Evolutionary conservation across 1,284 basidiomycete genomes (phyloP).

Genomic region (Malassezia sp.): DNA sequence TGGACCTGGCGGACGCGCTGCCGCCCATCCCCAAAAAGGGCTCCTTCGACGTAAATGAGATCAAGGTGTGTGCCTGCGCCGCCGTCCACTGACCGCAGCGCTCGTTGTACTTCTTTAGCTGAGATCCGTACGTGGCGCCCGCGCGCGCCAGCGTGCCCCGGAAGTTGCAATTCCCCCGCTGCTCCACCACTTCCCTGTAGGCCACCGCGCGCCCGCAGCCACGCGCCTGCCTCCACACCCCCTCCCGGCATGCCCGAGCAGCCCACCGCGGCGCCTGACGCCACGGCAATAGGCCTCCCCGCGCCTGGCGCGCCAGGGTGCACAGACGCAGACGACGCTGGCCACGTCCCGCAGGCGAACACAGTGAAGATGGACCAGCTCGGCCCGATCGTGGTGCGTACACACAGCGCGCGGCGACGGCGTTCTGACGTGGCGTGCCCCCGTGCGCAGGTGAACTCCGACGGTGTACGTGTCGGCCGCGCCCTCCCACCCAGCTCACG

Average conservation of each 20-base stretch:
- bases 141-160: too few relatives aligned
- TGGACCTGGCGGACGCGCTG: constrained; percentile 64
- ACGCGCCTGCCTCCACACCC: neutral
- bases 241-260: neutral
- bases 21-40: constrained; percentile 78
- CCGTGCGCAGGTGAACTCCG: constrained; percentile 14
- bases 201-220: too few relatives aligned
- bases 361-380: constrained; percentile 18
- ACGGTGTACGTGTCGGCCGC: constrained; percentile 13
- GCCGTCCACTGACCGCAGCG: constrained; percentile 5
- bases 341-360: neutral
- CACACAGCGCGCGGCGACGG: neutral
- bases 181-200: too few relatives aligned
- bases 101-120: constrained; percentile 43
- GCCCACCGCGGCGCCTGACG: too few relatives aligned
- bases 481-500: neutral
- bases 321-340: neutral
- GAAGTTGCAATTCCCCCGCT: too few relatives aligned
- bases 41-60: constrained; percentile 71
- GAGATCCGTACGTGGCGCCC: too few relatives aligned
- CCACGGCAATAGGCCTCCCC: neutral
- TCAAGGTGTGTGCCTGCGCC: too few relatives aligned
- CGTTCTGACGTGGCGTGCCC: too few relatives aligned
- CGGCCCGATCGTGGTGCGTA: constrained; percentile 17
- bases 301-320: neutral